Evolutionary conservation across 2,329 filamentous ascomycete genomes (phyloP), one percentile per base, ranked within the genome.

Genomic region (Fusarium temperatum): DNA sequence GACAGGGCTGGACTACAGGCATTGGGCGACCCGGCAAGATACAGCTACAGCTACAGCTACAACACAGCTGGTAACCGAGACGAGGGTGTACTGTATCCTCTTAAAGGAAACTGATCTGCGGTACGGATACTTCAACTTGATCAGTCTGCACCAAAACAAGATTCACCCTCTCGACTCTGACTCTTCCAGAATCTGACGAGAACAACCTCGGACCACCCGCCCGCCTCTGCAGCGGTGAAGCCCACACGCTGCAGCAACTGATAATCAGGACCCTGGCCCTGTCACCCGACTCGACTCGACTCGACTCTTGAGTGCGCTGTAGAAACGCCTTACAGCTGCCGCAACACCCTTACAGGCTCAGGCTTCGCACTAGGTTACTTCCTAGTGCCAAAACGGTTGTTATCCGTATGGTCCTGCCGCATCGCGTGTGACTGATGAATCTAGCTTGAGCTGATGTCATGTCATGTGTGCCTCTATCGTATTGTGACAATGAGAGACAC

Each of bases 381-480:
- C 65, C 65, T 69, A 70, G 58, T 70, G 47, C 48, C 28, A 54
- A 41, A 53, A 65, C 48, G 55, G 66, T 41, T 67, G 72, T 65
- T 54, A 53, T 51, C 72, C 72, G 62, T 65, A 44, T 74, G 60
- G 58, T 38, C 60, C 56, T 39, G 45, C 24, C 60, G 58, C 60
- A 50, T 72, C 68, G 70, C 64, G 64, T 72, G 69, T 54, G 62
- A 41, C 32, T 35, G 14, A 58, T 60, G 39, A 57, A 60, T 61
- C 45, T 65, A 60, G 45, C 54, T 63, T 38, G 51, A 53, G 42
- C 55, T 75, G 67, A 75, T 75, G 70, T 75, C 73, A 75, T 75
- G 73, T 75, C 55, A 58, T 58, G 55, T 58, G 55, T 50, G 41
- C 41, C 20, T 39, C 24, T 54, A 53, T 38, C 50, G 62, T 38